Percentiles rank a stretch among this genome's conserved stretches.
phyloP scores from a whole-genome alignment of 441 rosid species.

The Aleurites moluccanus region DNA sequence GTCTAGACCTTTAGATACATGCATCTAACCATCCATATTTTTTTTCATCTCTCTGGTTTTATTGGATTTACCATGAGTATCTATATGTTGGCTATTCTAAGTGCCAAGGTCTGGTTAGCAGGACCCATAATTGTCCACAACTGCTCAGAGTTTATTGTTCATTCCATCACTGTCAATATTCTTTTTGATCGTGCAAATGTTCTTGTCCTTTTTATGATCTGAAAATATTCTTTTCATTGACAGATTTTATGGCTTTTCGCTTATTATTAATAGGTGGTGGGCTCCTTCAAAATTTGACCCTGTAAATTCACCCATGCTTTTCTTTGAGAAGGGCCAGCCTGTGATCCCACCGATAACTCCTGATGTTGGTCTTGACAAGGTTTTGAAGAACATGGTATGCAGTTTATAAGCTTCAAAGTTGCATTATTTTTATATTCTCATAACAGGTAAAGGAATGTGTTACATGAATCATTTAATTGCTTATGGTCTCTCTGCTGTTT shows the following conservation, averaged over 20 bases:
- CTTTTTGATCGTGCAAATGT: not conserved
- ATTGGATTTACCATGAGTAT: not conserved
- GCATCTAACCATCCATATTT: not conserved
- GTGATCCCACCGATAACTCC: constrained; percentile 66
- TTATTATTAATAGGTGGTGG: constrained; percentile 70
- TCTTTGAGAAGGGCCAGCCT: constrained; percentile 72
- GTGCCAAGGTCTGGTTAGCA: not conserved
- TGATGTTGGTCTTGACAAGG: constrained; percentile 63
- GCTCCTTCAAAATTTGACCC: constrained; percentile 93
- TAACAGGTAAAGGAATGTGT: not conserved
- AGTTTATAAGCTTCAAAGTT: not conserved
- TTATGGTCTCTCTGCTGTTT: not conserved
- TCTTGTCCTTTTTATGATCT: not conserved
- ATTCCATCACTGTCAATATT: not conserved
- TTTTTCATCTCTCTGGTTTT: not conserved
- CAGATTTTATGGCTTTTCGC: constrained; percentile 4
- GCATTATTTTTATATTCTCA: not conserved
- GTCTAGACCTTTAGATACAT: not conserved
- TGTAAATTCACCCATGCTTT: constrained; percentile 79
- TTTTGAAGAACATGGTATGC: constrained; percentile 67
- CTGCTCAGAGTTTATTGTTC: constrained; percentile 11
- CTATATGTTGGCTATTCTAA: not conserved
- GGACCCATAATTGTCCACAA: not conserved
- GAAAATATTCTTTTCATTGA: not conserved
- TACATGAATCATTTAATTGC: not conserved